Percentiles rank a stretch among this genome's conserved stretches.
phyloP scores from a whole-genome alignment of 2,329 filamentous ascomycete species.

The Ophiognomonia clavigignenti-juglandacearum region DNA sequence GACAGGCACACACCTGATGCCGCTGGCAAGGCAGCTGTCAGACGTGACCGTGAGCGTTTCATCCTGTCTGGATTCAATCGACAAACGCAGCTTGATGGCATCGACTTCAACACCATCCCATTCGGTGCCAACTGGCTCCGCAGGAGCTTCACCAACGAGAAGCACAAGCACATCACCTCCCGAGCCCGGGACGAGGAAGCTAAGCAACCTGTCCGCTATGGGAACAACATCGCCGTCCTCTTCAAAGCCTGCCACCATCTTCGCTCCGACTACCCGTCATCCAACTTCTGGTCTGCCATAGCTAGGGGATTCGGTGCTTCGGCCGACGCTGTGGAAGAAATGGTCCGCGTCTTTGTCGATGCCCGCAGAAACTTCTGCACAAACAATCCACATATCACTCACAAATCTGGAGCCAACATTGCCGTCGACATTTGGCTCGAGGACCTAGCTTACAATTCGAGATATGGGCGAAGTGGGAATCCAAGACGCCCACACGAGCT shows the following conservation, averaged over 20 bases:
- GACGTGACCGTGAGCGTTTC: constrained; percentile 2
- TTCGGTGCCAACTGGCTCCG: constrained; percentile 3
- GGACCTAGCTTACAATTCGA: neutral
- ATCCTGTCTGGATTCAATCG: constrained; percentile 7
- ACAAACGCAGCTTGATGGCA: neutral
- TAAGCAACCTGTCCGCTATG: neutral
- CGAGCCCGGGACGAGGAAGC: neutral
- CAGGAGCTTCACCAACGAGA: neutral
- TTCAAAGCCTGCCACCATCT: constrained; percentile 1
- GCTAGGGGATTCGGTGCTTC: neutral
- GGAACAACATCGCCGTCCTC: constrained; percentile 13
- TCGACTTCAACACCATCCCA: neutral
- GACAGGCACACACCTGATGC: no score
- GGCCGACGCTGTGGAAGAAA: neutral
- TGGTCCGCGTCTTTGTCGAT: neutral
- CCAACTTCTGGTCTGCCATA: constrained; percentile 1
- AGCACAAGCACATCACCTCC: neutral
- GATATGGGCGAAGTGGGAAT: no score
- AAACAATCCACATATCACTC: neutral
- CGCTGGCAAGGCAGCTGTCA: neutral
- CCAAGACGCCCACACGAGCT: neutral
- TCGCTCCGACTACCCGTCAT: neutral
- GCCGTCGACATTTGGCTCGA: constrained; percentile 1
- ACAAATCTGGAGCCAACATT: neutral
- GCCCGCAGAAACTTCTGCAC: neutral